Conservation (phyloP, 768 basidiomycete genomes). For the Phaeotremella fagi region DNA sequence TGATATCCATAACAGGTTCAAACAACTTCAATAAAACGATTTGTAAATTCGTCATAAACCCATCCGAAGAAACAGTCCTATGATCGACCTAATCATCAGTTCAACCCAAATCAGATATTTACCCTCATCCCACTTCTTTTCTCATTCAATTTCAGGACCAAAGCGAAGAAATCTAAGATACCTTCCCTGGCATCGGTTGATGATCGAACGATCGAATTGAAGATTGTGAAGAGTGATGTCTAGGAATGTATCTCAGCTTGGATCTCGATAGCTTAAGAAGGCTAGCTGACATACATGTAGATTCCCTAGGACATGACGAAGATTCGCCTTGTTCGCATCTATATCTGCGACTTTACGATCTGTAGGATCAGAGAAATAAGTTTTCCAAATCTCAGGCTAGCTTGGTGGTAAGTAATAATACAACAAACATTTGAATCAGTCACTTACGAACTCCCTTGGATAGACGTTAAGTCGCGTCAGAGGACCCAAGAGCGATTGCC, state of each 20-base stretch:
- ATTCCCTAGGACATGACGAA: conserved; percentile 78
- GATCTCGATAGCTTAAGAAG: too few relatives aligned
- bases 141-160: conserved; percentile 67
- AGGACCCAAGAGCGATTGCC: conserved; percentile 66
- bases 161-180: conserved; percentile 74
- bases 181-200: conserved; percentile 72
- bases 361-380: conserved; percentile 83
- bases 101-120: conserved; percentile 11
- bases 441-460: conserved; percentile 74
- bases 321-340: conserved; percentile 74
- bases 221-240: conserved; percentile 72
- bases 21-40: conserved; percentile 76
- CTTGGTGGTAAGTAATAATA: not conserved
- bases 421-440: not conserved
- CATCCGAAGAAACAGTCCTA: conserved; percentile 78
- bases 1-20: conserved; percentile 91
- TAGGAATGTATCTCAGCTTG: not conserved
- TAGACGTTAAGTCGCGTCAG: conserved; percentile 79
- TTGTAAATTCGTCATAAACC: conserved; percentile 88
- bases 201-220: conserved; percentile 81
- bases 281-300: conserved; percentile 59
- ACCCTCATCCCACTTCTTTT: conserved; percentile 90
- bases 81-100: conserved; percentile 65
- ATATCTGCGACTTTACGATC: conserved; percentile 68
- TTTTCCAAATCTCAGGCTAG: conserved; percentile 68